phyloP scores from a whole-genome alignment of 208 protist species.

The Trypanosoma cruzi region DNA sequence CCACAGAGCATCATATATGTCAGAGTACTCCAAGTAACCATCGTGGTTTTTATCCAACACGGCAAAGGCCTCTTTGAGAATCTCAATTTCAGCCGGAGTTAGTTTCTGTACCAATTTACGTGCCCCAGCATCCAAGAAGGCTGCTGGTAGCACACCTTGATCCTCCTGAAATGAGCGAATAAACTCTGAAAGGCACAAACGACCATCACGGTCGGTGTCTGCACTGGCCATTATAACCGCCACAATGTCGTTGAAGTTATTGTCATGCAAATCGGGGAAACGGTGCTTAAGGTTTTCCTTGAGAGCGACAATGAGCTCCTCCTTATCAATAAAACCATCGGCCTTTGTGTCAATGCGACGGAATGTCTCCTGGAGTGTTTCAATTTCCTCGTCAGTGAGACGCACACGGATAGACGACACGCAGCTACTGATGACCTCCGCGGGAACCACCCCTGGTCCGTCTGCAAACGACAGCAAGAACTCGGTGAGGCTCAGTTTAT shows the following conservation, averaged over 20 bases:
- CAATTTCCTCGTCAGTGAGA: constrained; percentile 80
- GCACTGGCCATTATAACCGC: constrained; percentile 75
- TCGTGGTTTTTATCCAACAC: constrained; percentile 80
- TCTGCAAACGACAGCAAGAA: constrained; percentile 79
- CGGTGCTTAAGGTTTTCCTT: constrained; percentile 43
- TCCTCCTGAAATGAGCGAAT: constrained; percentile 90
- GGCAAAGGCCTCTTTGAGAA: constrained; percentile 70
- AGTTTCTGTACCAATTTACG: constrained; percentile 40
- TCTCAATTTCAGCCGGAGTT: constrained; percentile 58
- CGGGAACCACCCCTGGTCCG: constrained; percentile 79
- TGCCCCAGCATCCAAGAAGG: constrained; percentile 48
- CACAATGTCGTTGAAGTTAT: constrained; percentile 74
- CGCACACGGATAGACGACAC: constrained; percentile 74
- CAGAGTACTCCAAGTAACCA: constrained; percentile 61
- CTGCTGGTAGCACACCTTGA: constrained; percentile 82
- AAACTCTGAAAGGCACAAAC: constrained; percentile 80
- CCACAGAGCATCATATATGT: constrained; percentile 73
- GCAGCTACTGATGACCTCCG: constrained; percentile 84
- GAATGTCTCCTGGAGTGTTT: constrained; percentile 76
- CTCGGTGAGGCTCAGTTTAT: constrained; percentile 65
- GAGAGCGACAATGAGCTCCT: constrained; percentile 67
- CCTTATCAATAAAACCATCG: constrained; percentile 71
- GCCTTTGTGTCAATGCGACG: constrained; percentile 64
- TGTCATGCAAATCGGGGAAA: constrained; percentile 69
- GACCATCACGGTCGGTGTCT: constrained; percentile 67